Evolutionary conservation across 2,329 filamentous ascomycete genomes (phyloP), one percentile per base, ranked within the genome.

Genomic region (Stemphylium vesicarium): DNA sequence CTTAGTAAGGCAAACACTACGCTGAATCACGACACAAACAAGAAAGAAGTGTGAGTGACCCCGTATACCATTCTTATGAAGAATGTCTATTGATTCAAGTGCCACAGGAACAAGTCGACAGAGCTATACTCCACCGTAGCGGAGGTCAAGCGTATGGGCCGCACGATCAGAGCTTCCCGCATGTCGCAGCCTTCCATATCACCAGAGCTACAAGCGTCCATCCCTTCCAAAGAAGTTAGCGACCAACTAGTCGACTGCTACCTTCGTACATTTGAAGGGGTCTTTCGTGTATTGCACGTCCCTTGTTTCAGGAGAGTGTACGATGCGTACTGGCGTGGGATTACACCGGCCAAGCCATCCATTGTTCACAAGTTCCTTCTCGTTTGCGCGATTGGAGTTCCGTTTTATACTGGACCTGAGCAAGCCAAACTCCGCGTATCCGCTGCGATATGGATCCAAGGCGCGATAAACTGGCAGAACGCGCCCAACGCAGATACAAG

Each of bases 401-500:
- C 60, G 0, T 80, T 88, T 15, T 85, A 85, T 2, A 24, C 22
- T 24, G 22, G 22, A 8, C 79, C 81, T 0, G 79, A 82, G 36
- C 81, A 79, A 0, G 60, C 83, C 10, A 78, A 80, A 3, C 50
- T 76, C 7, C 60, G 63, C n/a, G 38, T 39, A 3, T 37, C 53
- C 20, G 77, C 0, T 1, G 67, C 80, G 13, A 76, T 70, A 35
- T 88, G 85, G 85, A 72, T 86, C 0, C 81, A 84, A 52, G 83
- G 85, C 50, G 84, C 81, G 0, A 80, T 83, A 39, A 77, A 77
- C 0, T 87, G 83, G 82, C 57, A 83, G 0, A 79, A 79, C 0
- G 78, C 78, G 3, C 85, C 85, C 0, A 75, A 82, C 7, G 81
- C 79, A 58, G 87, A 87, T 55, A 76, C 78, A 0, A 73, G 78